These are phyloP conservation scores for Dicorynia guianensis DNA, from an alignment of 306 rosid species.

Conservation along the genomic window DNA sequence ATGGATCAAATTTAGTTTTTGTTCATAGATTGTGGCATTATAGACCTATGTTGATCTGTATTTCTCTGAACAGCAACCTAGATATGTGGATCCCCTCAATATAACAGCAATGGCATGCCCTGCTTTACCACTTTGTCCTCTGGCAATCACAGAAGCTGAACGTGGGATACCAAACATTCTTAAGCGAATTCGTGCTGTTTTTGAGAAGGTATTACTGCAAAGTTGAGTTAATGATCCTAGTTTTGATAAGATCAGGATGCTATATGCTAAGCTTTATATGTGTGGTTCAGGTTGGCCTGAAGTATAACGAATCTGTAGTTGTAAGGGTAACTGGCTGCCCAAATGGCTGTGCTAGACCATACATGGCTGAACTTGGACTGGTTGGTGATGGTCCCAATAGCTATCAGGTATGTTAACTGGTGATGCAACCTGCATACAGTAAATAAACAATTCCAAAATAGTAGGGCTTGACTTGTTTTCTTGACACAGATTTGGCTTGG, in stretches of 20 bases:
- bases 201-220: constrained; percentile 78
- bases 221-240: constrained; percentile 4
- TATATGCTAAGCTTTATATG: constrained; percentile 11
- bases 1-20: constrained; percentile 3
- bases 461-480: background rate
- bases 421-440: constrained; percentile 26
- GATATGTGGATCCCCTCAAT: constrained; percentile 90
- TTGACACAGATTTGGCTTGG: constrained; percentile 90
- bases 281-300: constrained; percentile 83
- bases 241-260: constrained; percentile 25
- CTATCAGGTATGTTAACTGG: constrained; percentile 76
- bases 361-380: constrained; percentile 98
- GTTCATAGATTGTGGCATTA: background rate
- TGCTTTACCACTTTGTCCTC: constrained; percentile 94
- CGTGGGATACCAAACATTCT: constrained; percentile 92
- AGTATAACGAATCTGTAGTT: constrained; percentile 87
- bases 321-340: constrained; percentile 97
- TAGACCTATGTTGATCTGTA: constrained; percentile 38
- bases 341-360: constrained; percentile 95
- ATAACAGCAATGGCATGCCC: constrained; percentile 99
- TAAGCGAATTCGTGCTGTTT: constrained; percentile 86
- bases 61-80: constrained; percentile 73
- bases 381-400: constrained; percentile 99
- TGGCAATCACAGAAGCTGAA: constrained; percentile 97
- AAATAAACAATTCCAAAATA: constrained; percentile 8